Base-by-base conservation (phyloP, 441 rosid species). In the Rhodomyrtus psidioides region DNA sequence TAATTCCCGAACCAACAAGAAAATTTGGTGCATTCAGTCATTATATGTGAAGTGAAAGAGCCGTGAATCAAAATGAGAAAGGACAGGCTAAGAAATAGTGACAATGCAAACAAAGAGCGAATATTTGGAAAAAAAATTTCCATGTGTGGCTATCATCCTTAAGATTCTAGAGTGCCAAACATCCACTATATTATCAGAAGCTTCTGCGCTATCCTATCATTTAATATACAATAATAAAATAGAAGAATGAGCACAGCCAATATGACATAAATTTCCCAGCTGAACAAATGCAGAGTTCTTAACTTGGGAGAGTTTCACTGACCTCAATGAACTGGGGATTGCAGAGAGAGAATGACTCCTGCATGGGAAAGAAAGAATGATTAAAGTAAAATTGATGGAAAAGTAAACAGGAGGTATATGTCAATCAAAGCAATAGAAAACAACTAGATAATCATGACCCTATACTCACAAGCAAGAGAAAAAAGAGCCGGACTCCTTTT, bases 311-410 rank as follows among this genome's bases (percentile, higher is more conserved):
- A 21, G n/a, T 7, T 55, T 59, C 82, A 85, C 93, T 87, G 55
- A 94, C 99, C 95, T 96, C 97, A 82, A 95, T 92, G 84, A 92
- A 90, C 90, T 92, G 92, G 86, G 95, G 94, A 92, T 94, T 92
- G 90, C 98, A 95, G 59, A 97, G 95, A 88, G 94, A 90, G 89
- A 97, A 97, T 56, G 97, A 92, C 88, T 96, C 98, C 99, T 97
- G 91, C 82, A 83, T 62, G 51, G 74, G 16, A 86, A 65, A 84
- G 86, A 42, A 83, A 65, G 57, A 57, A 82, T 56, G 46, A n/a
- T 86, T 60, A 16, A 53, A 87, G 85, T 82, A 55, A 75, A 49
- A 39, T 53, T 70, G 51, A 60, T 84, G 12, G 46, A 55, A 55
- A 83, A 60, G 39, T 9, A 6, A 60, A 86, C 85, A 30, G 57